These are phyloP conservation scores for Fusarium proliferatum DNA, from an alignment of 2,329 filamentous ascomycete genomes.

Conservation along the genomic window DNA sequence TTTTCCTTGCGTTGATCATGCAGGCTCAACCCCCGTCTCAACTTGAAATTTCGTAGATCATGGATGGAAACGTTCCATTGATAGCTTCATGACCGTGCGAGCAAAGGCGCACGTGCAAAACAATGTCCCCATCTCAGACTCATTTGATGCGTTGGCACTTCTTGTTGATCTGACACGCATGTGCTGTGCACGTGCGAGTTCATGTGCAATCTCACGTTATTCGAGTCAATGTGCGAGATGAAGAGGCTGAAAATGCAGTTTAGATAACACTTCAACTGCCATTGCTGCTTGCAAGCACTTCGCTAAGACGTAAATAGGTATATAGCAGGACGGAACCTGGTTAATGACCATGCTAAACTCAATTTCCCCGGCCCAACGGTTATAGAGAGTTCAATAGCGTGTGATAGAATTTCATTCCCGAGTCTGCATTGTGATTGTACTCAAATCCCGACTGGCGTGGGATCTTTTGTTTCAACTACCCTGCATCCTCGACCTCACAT, in stretches of 20 bases:
- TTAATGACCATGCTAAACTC: not conserved
- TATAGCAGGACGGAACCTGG: not conserved
- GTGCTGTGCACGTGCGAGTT: constrained; percentile 20
- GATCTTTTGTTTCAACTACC: constrained; percentile 26
- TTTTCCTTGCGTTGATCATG: constrained; percentile 45
- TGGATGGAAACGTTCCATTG: constrained; percentile 31
- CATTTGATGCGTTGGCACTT: constrained; percentile 30
- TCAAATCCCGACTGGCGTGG: not conserved
- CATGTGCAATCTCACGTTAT: constrained; percentile 2
- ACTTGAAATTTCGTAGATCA: constrained; percentile 40
- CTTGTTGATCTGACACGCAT: constrained; percentile 32
- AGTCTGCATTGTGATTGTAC: constrained; percentile 6
- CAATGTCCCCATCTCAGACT: constrained; percentile 7
- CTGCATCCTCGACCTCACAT: constrained; percentile 6
- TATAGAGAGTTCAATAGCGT: not conserved
- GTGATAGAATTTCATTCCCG: constrained; percentile 10
- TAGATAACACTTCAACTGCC: not conserved
- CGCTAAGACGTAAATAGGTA: not conserved
- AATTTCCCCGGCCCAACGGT: not conserved
- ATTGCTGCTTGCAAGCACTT: not conserved
- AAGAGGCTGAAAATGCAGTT: not conserved
- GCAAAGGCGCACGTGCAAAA: constrained; percentile 23
- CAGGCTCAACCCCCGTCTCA: constrained; percentile 37
- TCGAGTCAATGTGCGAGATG: not conserved
- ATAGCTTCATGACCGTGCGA: constrained; percentile 23